Evolutionary conservation across 805 yeast genomes (phyloP).

Genomic region (Saturnispora halmiae): DNA sequence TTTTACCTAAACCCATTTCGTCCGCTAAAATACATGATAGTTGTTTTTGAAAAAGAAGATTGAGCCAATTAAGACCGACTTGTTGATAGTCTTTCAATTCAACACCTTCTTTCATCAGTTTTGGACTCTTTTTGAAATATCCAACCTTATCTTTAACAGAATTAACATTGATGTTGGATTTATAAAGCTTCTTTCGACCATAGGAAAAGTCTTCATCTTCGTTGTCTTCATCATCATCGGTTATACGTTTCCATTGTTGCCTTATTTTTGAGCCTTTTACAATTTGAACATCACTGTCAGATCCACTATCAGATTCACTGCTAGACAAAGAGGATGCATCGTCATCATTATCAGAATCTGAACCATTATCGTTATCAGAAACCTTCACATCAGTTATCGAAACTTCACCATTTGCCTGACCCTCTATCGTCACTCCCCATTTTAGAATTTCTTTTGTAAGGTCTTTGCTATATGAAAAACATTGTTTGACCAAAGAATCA

Average conservation of each 20-base stretch:
- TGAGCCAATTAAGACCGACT: constrained; percentile 94
- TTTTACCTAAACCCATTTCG: constrained; percentile 98
- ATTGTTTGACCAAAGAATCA: constrained; percentile 78
- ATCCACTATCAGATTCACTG: neutral
- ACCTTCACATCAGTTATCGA: constrained; percentile 47
- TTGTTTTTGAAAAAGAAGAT: constrained; percentile 63
- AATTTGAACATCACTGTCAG: constrained; percentile 7
- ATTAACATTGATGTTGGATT: constrained; percentile 25
- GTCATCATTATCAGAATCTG: constrained; percentile 16
- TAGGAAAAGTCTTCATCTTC: constrained; percentile 17
- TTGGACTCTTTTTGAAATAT: constrained; percentile 67
- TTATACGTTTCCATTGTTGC: neutral
- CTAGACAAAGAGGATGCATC: constrained; percentile 11
- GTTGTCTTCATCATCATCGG: constrained; percentile 22
- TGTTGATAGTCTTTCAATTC: constrained; percentile 84
- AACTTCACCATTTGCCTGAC: constrained; percentile 47
- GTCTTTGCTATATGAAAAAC: constrained; percentile 65
- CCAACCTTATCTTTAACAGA: constrained; percentile 14
- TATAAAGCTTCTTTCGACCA: constrained; percentile 15
- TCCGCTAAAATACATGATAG: constrained; percentile 93
- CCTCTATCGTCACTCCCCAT: constrained; percentile 84
- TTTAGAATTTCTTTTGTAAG: constrained; percentile 64
- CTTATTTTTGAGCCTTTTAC: neutral
- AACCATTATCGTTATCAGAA: constrained; percentile 20
- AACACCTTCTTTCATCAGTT: constrained; percentile 50